phyloP scores from a whole-genome alignment of 805 yeast species.

The Metschnikowia reukaufii region DNA sequence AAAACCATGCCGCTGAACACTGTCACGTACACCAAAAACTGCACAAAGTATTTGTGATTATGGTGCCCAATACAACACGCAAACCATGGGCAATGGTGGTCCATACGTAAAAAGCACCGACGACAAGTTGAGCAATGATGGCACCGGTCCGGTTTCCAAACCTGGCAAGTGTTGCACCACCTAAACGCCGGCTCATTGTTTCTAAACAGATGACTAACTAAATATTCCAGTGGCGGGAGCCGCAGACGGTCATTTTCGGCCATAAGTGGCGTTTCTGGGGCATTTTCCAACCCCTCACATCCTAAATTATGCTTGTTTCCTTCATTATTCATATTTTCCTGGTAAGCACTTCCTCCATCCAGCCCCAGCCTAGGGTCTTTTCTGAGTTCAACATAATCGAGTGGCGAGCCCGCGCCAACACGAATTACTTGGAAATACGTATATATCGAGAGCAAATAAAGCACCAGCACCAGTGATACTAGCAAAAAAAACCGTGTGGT shows the following conservation, averaged over 20 bases:
- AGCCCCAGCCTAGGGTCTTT: constrained; percentile 17
- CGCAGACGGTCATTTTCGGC: constrained; percentile 1
- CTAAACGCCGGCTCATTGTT: constrained; percentile 57
- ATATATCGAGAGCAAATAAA: constrained; percentile 41
- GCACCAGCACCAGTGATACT: constrained; percentile 17
- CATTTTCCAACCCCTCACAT: too few species aligned
- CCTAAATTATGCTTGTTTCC: too few species aligned
- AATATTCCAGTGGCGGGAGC: constrained; percentile 35
- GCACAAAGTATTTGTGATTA: constrained; percentile 79
- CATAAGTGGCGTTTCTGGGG: not conserved
- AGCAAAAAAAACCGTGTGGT: constrained; percentile 16
- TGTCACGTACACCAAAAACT: constrained; percentile 60
- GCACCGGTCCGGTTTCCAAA: constrained; percentile 61
- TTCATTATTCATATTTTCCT: too few species aligned
- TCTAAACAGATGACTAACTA: constrained; percentile 42
- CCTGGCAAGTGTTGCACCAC: constrained; percentile 52
- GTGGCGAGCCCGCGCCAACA: constrained; percentile 66
- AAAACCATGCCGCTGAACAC: constrained; percentile 47
- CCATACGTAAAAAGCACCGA: constrained; percentile 52
- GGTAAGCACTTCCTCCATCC: not conserved
- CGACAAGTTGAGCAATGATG: constrained; percentile 57
- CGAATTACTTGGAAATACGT: constrained; percentile 54
- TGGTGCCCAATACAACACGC: constrained; percentile 80
- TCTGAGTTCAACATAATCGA: constrained; percentile 49
- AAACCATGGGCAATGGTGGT: constrained; percentile 86